Evolutionary conservation across 352 stramenopile genomes (phyloP).

Genomic region (Phytopythium ostracodes): DNA sequence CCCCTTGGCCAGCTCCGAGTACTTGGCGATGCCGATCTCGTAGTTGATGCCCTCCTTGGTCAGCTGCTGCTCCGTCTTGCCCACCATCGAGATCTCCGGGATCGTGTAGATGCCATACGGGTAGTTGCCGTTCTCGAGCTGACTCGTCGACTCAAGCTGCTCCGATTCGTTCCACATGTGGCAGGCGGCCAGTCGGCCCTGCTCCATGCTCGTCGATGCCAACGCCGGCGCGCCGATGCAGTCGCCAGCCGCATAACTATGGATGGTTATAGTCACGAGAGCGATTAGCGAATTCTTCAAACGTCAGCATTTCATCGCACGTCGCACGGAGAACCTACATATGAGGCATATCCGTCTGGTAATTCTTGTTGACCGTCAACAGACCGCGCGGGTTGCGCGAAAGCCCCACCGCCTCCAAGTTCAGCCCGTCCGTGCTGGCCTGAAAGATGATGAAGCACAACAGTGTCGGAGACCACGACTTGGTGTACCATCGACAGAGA

Average conservation of each 20-base stretch:
- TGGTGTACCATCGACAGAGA: not conserved
- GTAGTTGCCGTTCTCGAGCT: slow-evolving; percentile 78
- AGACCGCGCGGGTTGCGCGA: slow-evolving; percentile 74
- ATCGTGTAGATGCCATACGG: slow-evolving; percentile 92
- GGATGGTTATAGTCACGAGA: not conserved
- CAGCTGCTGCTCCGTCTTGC: slow-evolving; percentile 86
- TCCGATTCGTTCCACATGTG: slow-evolving; percentile 79
- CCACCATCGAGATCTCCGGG: slow-evolving; percentile 90
- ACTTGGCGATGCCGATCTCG: slow-evolving; percentile 85
- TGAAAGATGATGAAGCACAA: slow-evolving; percentile 4
- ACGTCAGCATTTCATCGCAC: not conserved
- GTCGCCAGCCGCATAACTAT: slow-evolving; percentile 83
- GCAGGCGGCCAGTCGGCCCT: slow-evolving; percentile 75
- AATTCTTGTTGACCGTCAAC: slow-evolving; percentile 84
- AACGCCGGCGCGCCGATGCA: slow-evolving; percentile 85
- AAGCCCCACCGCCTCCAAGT: slow-evolving; percentile 78
- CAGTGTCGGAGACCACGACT: not conserved
- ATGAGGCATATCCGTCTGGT: slow-evolving; percentile 79
- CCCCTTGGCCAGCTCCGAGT: slow-evolving; percentile 86
- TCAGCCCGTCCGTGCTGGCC: slow-evolving; percentile 75
- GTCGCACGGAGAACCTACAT: slow-evolving; percentile 38
- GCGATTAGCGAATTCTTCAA: not conserved
- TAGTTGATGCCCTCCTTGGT: slow-evolving; percentile 79
- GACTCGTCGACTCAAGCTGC: slow-evolving; percentile 51
- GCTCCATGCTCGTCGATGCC: slow-evolving; percentile 89